Conservation (phyloP, 2,329 filamentous ascomycete species). For the Aspergillus sojae region DNA sequence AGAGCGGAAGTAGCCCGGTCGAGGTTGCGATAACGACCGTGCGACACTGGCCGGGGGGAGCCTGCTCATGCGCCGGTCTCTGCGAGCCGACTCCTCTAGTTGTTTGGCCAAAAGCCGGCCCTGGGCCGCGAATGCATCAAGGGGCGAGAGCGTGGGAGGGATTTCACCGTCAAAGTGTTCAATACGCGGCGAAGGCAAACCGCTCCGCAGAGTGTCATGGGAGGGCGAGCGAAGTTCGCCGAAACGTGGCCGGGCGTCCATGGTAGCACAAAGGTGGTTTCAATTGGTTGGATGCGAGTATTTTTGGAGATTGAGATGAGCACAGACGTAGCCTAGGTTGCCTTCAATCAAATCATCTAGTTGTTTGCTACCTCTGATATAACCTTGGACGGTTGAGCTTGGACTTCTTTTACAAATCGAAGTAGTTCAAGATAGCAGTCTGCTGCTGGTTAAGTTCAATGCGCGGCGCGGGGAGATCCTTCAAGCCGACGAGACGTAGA, state of each 20-base stretch:
- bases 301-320: not conserved
- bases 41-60: constrained; percentile 81
- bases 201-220: constrained; percentile 55
- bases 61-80: constrained; percentile 79
- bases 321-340: not conserved
- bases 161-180: constrained; percentile 71
- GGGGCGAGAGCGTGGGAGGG: constrained; percentile 86
- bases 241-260: constrained; percentile 61
- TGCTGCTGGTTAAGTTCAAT: not conserved
- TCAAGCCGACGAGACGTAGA: not conserved
- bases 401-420: not conserved
- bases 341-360: constrained; percentile 19
- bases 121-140: constrained; percentile 93
- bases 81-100: constrained; percentile 75
- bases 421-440: not conserved
- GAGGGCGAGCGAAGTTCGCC: constrained; percentile 64
- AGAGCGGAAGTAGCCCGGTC: constrained; percentile 80
- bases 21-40: constrained; percentile 75
- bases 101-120: constrained; percentile 85
- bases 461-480: not conserved
- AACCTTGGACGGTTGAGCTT: not conserved
- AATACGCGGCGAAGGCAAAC: constrained; percentile 72
- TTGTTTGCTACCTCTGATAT: not conserved
- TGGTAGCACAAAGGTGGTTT: constrained; percentile 30
- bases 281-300: constrained; percentile 11